These are phyloP conservation scores for Colletotrichum sp. DNA, from an alignment of 2,329 filamentous ascomycete species.

Conservation along the genomic window DNA sequence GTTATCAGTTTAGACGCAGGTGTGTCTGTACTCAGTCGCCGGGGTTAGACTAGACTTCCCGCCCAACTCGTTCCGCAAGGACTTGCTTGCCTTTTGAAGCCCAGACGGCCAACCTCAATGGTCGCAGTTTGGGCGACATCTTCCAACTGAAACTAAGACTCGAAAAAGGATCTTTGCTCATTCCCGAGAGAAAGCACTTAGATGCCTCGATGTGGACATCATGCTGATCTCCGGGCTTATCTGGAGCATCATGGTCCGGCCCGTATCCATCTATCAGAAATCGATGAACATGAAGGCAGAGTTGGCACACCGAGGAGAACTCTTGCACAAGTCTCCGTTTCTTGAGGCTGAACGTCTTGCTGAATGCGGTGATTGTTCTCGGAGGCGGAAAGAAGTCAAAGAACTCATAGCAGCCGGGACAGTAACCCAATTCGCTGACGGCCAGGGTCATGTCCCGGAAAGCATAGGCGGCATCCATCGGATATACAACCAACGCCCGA, in stretches of 20 bases:
- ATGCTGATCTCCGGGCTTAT: not conserved
- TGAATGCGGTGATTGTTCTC: not conserved
- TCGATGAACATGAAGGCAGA: not conserved
- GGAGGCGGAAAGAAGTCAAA: not conserved
- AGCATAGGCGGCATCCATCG: not conserved
- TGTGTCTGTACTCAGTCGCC: not conserved
- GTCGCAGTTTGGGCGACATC: not conserved
- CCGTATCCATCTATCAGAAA: not conserved
- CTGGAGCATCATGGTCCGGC: not conserved
- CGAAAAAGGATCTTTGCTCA: not conserved
- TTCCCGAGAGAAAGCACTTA: not conserved
- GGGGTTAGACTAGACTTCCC: not conserved
- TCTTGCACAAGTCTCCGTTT: not conserved
- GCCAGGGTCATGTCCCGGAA: not conserved
- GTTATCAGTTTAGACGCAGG: not conserved
- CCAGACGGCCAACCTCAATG: not conserved
- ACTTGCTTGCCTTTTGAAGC: not conserved
- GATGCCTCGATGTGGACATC: not conserved
- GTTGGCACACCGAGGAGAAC: accelerated
- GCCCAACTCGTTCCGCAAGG: not conserved
- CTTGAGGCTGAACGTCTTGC: not conserved
- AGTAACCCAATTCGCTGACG: not conserved
- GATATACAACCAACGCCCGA: not conserved
- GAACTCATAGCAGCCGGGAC: not conserved
- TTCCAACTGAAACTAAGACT: not conserved